Evolutionary conservation across 169 alveolate species (phyloP).

Genomic region (Eimeria brunetti): DNA sequence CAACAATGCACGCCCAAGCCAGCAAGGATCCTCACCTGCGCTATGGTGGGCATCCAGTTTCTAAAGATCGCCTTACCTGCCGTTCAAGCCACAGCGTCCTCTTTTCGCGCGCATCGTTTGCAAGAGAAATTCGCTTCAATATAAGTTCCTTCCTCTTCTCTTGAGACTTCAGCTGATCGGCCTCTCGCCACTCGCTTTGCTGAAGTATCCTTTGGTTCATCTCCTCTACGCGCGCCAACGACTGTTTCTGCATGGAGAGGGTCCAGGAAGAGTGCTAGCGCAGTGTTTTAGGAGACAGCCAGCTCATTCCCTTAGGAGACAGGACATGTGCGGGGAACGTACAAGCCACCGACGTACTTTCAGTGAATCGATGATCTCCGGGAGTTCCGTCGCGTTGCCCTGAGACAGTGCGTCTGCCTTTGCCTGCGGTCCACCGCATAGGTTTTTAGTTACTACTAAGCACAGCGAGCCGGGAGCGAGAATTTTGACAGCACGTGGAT

Average conservation of each 20-base stretch:
- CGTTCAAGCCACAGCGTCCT: constrained; percentile 33
- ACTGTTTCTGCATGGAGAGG: neutral
- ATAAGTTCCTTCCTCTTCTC: neutral
- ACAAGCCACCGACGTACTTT: constrained; percentile 3
- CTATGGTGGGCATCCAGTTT: neutral
- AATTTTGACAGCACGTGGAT: neutral
- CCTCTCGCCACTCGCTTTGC: neutral
- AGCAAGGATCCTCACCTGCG: neutral
- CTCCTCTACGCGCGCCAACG: constrained; percentile 8
- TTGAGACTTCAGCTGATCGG: neutral
- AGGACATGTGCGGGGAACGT: neutral
- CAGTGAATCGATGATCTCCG: constrained; percentile 28
- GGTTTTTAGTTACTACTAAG: neutral
- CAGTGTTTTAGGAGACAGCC: neutral
- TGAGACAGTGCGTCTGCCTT: constrained; percentile 1
- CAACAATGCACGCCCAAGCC: neutral
- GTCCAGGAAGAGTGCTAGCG: neutral
- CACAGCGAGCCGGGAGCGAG: neutral
- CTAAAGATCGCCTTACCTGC: neutral
- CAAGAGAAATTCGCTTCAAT: neutral
- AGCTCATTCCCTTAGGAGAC: neutral
- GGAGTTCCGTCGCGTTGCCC: neutral
- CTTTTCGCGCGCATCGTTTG: constrained; percentile 7
- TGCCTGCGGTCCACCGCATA: constrained; percentile 6
- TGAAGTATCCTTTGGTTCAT: constrained; percentile 12